Evolutionary conservation across 1,139 yeast species (phyloP).

Genomic region (Saccharomyces hybrid): DNA sequence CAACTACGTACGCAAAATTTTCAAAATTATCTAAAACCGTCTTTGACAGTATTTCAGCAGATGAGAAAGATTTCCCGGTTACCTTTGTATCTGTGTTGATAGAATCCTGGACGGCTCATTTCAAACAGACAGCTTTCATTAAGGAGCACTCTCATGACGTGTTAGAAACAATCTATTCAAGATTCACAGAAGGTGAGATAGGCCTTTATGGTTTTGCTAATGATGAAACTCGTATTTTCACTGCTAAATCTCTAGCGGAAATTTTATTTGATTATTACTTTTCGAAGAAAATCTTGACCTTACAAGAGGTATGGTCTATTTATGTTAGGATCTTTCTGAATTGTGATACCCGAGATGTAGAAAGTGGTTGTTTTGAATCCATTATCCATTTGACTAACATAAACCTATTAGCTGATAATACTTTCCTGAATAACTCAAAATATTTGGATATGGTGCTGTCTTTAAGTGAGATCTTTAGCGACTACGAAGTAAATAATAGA

Average conservation of each 20-base stretch:
- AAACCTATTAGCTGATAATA: constrained; percentile 21
- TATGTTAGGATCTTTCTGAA: constrained; percentile 29
- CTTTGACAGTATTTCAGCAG: constrained; percentile 17
- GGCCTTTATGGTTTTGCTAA: constrained; percentile 28
- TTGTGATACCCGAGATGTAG: constrained; percentile 21
- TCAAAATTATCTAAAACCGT: constrained; percentile 21
- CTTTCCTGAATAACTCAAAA: constrained; percentile 21
- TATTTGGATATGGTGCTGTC: constrained; percentile 23
- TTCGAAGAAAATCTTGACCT: constrained; percentile 11
- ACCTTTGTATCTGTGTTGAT: constrained; percentile 21
- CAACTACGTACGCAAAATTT: constrained; percentile 18
- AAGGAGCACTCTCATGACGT: constrained; percentile 18
- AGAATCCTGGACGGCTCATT: constrained; percentile 20
- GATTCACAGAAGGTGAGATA: constrained; percentile 21
- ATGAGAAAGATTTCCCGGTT: constrained; percentile 22
- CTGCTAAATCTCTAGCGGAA: constrained; percentile 33
- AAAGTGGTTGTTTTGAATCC: constrained; percentile 33
- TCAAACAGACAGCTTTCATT: constrained; percentile 18
- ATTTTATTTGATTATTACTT: constrained; percentile 24
- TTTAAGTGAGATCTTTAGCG: constrained; percentile 16
- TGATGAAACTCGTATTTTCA: constrained; percentile 26
- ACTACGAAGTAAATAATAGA: constrained; percentile 8
- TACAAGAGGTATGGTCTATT: constrained; percentile 23
- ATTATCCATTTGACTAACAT: constrained; percentile 30
- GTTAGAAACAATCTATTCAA: constrained; percentile 14